Percentiles rank a stretch among this genome's conserved stretches.
These are phyloP conservation scores for Pestalotiopsis sp. DNA, from an alignment of 2,329 filamentous ascomycete genomes.

Conservation along the genomic window DNA sequence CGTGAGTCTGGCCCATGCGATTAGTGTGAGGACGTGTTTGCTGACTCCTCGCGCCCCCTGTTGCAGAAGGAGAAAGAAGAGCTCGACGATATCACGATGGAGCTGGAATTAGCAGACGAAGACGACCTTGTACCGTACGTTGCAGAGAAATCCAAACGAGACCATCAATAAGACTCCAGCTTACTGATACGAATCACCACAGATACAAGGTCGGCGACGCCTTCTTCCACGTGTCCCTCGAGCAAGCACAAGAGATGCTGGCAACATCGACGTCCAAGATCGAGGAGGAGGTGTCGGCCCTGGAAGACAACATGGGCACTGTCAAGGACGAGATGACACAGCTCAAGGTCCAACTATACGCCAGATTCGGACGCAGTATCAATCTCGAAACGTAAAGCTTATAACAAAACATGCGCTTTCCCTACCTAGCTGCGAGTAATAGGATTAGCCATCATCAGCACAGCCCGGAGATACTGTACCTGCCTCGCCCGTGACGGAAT, in stretches of 20 bases:
- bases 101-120: constrained; percentile 93
- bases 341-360: constrained; percentile 91
- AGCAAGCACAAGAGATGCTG: constrained; percentile 87
- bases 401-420: neutral
- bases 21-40: neutral
- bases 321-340: constrained; percentile 86
- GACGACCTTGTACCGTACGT: constrained; percentile 89
- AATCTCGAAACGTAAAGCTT: constrained; percentile 82
- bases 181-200: constrained; percentile 10
- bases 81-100: constrained; percentile 86
- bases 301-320: constrained; percentile 76
- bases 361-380: constrained; percentile 93
- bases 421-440: neutral
- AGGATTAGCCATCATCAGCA: neutral
- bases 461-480: neutral
- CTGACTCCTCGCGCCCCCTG: constrained; percentile 17
- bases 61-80: constrained; percentile 96
- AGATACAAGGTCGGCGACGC: constrained; percentile 98
- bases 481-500: neutral
- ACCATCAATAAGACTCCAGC: neutral
- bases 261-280: constrained; percentile 70
- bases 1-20: constrained; percentile 49
- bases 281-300: constrained; percentile 71
- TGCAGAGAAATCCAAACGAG: neutral
- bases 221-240: constrained; percentile 83